Percentiles rank a stretch among this genome's conserved stretches.
phyloP scores from a whole-genome alignment of 2,329 filamentous ascomycete species.

The Penicillium psychrosexuale region DNA sequence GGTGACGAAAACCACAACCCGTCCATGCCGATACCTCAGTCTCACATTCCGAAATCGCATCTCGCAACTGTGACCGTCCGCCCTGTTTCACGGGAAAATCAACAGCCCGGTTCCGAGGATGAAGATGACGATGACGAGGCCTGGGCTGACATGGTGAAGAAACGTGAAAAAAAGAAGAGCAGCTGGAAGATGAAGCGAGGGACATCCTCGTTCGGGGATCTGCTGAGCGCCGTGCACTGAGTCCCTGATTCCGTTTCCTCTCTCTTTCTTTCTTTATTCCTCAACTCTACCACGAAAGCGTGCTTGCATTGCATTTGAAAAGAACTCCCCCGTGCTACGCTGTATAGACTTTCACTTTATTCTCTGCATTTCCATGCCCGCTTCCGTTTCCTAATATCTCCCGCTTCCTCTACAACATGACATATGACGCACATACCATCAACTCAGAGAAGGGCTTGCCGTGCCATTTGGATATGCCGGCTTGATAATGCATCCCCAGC shows the following conservation, averaged over 20 bases:
- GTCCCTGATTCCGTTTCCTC: conserved; percentile 5
- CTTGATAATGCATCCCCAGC: neutral
- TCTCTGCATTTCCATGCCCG: neutral
- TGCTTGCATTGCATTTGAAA: conserved; percentile 7
- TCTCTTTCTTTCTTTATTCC: neutral
- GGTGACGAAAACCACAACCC: conserved; percentile 35
- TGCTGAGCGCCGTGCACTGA: conserved; percentile 39
- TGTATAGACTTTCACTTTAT: conserved; percentile 18
- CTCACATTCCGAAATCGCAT: conserved; percentile 29
- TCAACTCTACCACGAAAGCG: neutral
- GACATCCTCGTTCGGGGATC: conserved; percentile 35
- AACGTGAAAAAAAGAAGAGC: conserved; percentile 49
- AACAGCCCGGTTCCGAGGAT: conserved; percentile 34
- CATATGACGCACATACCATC: conserved; percentile 20
- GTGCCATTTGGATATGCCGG: neutral
- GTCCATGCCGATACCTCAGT: conserved; percentile 19
- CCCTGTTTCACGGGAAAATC: conserved; percentile 26
- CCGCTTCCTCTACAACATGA: conserved; percentile 11
- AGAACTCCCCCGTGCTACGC: neutral
- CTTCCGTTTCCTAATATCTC: neutral
- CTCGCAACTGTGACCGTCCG: conserved; percentile 30
- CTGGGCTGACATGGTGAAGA: conserved; percentile 52
- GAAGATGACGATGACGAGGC: conserved; percentile 49
- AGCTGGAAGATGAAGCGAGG: conserved; percentile 47
- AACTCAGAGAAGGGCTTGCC: conserved; percentile 1